Percentiles rank a stretch among this genome's conserved stretches.
Evolutionary conservation across 768 basidiomycete species (phyloP).

Genomic region (Termitomyces sp.): DNA sequence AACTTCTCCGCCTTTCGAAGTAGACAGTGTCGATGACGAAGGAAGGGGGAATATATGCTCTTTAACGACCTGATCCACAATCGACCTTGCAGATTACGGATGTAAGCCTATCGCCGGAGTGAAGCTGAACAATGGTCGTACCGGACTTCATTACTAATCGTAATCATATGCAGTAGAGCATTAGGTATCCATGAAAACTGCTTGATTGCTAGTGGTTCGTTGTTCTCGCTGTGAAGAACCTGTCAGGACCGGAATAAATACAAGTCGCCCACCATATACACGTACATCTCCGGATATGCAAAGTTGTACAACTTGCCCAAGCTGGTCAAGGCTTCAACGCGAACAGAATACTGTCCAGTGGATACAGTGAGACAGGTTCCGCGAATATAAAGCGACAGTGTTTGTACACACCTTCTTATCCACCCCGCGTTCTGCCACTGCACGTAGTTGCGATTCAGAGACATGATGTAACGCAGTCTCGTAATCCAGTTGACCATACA

Average conservation of each 20-base stretch:
- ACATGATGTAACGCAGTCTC: conserved; percentile 88
- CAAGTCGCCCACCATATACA: conserved; percentile 4
- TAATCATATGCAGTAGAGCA: conserved; percentile 54
- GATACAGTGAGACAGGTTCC: neutral
- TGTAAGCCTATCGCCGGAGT: neutral
- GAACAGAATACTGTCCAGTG: conserved; percentile 50
- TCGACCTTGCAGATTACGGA: conserved; percentile 32
- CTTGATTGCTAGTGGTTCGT: conserved; percentile 62
- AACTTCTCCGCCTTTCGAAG: conserved; percentile 47
- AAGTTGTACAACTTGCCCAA: conserved; percentile 76
- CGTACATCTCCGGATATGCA: conserved; percentile 90
- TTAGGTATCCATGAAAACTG: conserved; percentile 96
- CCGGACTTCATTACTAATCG: conserved; percentile 57
- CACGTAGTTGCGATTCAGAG: conserved; percentile 54
- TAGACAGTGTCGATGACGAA: conserved; percentile 36
- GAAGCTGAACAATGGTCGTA: conserved; percentile 22
- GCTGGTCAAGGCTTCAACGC: conserved; percentile 71
- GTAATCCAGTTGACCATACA: conserved; percentile 84
- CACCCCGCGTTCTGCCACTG: conserved; percentile 64
- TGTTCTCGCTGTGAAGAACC: conserved; percentile 62
- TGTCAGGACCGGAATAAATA: neutral
- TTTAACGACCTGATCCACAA: conserved; percentile 66
- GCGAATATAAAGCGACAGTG: neutral
- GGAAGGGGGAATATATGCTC: conserved; percentile 85
- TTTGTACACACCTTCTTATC: conserved; percentile 75